Base-by-base conservation (phyloP, 306 rosid species). In the Urtica urens region DNA sequence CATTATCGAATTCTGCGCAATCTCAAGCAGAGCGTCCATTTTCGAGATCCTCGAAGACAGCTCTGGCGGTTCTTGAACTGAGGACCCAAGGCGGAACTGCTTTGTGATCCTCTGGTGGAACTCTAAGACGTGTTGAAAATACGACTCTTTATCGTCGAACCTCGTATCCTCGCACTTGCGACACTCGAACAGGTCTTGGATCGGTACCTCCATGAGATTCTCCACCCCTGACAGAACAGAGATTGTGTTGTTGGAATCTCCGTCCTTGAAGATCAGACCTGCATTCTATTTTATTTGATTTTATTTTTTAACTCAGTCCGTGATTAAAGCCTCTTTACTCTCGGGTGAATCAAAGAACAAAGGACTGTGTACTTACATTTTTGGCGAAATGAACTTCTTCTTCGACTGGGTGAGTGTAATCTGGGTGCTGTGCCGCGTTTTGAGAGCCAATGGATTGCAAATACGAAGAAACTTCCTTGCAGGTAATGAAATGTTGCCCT, bases 11-110 rank as follows among this genome's bases (percentile, higher is more conserved):
- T 65, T 78, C 47, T 86, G 95, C 46, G 95, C 95, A 62, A 86
- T 86, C 70, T 86, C 88, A 17, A 81, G 46, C 48, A 86, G 73
- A 21, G 93, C 95, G 62, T 86, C 95, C 95, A 86, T 86, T 76
- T 76, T 86, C 42, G 88, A 78, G 39, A 71, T 70, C 68, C 76
- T 73, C 39, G 76, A 67, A 45, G 78, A 78, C 27, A 63, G 22
- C 39, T 72, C 81, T 10, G 84, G 87, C 57, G 84, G 71, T 59
- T 81, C 95, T 39, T 88, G 87, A 67, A 86, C 93, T 38, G 95
- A 76, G 10, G 95, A 78, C 57, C 95, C 95, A 49, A 86, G 81
- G 14, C 93, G 81, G 46, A 81, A 86, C 64, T 88, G 61, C 68
- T 85, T 78, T 0, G 95, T 86, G 18, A 85, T 86, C 74, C 77